phyloP scores from a whole-genome alignment of 768 basidiomycete genomes.

The Gelatoporia subvermispora region DNA sequence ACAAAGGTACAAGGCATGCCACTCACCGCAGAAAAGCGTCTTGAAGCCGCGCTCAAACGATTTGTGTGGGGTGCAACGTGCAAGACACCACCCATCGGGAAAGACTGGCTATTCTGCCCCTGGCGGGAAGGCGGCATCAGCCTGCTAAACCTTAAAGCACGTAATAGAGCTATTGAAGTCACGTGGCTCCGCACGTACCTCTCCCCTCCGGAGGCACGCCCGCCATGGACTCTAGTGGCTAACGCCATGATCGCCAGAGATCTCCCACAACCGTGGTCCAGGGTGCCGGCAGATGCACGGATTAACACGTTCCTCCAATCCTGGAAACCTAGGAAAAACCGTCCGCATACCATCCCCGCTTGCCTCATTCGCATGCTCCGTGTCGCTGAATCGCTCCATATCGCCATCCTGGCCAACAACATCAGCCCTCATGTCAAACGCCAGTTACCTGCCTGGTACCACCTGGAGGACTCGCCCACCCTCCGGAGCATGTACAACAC shows the following conservation, averaged over 20 bases:
- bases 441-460: constrained; percentile 3
- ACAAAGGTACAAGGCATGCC: constrained; percentile 23
- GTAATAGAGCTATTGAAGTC: constrained; percentile 12
- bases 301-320: constrained; percentile 1
- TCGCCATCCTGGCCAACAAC: not conserved
- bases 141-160: not conserved
- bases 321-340: not conserved
- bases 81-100: not conserved
- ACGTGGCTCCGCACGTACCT: constrained; percentile 11
- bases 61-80: constrained; percentile 7
- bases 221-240: constrained; percentile 6
- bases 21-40: not conserved
- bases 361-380: not conserved
- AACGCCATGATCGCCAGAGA: constrained; percentile 3
- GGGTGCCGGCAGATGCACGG: not conserved
- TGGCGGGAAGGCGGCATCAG: constrained; percentile 1
- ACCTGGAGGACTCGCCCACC: not conserved
- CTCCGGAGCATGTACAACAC: not conserved
- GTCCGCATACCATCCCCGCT: not conserved
- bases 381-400: not conserved
- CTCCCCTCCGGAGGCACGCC: not conserved
- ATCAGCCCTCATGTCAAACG: not conserved
- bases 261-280: not conserved
- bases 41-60: not conserved
- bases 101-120: not conserved